phyloP scores from a whole-genome alignment of 805 yeast species.

The Myxozyma mucilagina region DNA sequence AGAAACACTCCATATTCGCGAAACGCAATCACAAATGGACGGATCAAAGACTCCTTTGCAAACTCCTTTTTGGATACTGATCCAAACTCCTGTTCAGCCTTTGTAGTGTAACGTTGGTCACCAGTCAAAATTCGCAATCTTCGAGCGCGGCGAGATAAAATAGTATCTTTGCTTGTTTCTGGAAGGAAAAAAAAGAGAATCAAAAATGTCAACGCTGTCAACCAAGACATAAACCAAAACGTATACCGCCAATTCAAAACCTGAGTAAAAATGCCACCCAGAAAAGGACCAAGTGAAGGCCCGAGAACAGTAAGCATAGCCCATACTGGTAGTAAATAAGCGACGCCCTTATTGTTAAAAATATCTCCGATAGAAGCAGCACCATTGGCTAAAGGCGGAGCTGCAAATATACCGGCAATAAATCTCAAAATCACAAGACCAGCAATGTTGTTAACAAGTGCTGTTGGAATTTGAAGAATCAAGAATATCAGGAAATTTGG shows the following conservation, averaged over 20 bases:
- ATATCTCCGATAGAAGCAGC: slow-evolving; percentile 5
- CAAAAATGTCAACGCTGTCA: slow-evolving; percentile 44
- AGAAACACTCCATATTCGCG: slow-evolving; percentile 60
- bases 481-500: slow-evolving; percentile 49
- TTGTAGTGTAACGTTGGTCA: slow-evolving; percentile 47
- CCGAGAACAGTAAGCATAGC: slow-evolving; percentile 52
- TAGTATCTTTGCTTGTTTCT: slow-evolving; percentile 50
- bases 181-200: slow-evolving; percentile 49
- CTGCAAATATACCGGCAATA: slow-evolving; percentile 56
- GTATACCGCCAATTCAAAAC: slow-evolving; percentile 52
- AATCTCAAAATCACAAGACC: slow-evolving; percentile 53
- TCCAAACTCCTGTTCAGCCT: slow-evolving; percentile 32
- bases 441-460: slow-evolving; percentile 51
- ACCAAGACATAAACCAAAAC: slow-evolving; percentile 37
- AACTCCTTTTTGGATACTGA: background rate
- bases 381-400: slow-evolving; percentile 62
- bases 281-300: slow-evolving; percentile 56
- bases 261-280: slow-evolving; percentile 52
- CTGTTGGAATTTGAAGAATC: slow-evolving; percentile 57
- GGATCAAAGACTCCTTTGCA: slow-evolving; percentile 34
- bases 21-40: slow-evolving; percentile 51
- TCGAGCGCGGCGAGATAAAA: slow-evolving; percentile 51
- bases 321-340: slow-evolving; percentile 53
- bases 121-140: slow-evolving; percentile 53
- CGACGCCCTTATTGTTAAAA: background rate